Conservation (phyloP, 2,329 filamentous ascomycete genomes). For the Dendrostoma leiphaemia region DNA sequence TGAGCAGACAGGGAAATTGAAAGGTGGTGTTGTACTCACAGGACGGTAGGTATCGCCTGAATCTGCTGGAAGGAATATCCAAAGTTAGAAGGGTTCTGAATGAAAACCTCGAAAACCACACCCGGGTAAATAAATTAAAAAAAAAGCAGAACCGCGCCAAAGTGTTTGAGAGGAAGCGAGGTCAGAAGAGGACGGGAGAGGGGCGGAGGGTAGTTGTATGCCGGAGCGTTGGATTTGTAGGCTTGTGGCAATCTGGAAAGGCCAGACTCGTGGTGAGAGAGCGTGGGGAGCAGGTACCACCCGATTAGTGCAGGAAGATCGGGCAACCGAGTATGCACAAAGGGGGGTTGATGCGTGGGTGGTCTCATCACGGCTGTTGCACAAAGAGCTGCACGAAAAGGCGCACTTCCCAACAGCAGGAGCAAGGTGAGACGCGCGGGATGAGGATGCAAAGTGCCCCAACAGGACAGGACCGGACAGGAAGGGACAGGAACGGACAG, state of each 20-base stretch:
- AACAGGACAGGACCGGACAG: no score
- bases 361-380: slow-evolving; percentile 5
- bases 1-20: not conserved
- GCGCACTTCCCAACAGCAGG: slow-evolving; percentile 2
- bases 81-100: slow-evolving; percentile 37
- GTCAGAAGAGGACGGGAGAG: slow-evolving; percentile 12
- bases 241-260: slow-evolving; percentile 12
- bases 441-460: not conserved
- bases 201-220: slow-evolving; percentile 14
- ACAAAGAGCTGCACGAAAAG: not conserved
- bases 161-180: slow-evolving; percentile 1
- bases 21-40: slow-evolving; percentile 40
- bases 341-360: slow-evolving; percentile 4
- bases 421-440: not conserved
- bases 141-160: not conserved
- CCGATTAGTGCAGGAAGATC: slow-evolving; percentile 15
- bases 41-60: slow-evolving; percentile 61
- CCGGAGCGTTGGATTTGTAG: slow-evolving; percentile 14
- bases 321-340: slow-evolving; percentile 14
- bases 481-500: no score
- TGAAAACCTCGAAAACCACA: no score
- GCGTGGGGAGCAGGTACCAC: slow-evolving; percentile 14
- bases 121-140: slow-evolving; percentile 4
- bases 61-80: slow-evolving; percentile 47
- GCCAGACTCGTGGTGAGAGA: slow-evolving; percentile 7